Conservation (phyloP, 371 early-diverging fungal species). For the Spraguea lophii region DNA sequence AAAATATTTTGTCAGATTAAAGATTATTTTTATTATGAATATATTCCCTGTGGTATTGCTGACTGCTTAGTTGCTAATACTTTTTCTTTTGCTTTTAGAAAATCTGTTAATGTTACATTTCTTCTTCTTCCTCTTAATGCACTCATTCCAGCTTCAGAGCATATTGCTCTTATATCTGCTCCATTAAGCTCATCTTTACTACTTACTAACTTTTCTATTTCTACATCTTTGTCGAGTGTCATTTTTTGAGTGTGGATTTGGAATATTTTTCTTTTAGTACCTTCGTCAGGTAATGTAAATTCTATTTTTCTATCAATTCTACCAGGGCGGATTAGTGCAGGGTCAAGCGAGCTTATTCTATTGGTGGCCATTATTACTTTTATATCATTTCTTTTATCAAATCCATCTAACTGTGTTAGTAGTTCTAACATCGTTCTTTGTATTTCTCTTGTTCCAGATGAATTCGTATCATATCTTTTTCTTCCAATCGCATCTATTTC, state of each 20-base stretch:
- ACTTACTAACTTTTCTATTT: conserved; percentile 88
- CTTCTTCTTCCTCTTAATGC: conserved; percentile 94
- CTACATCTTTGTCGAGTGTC: conserved; percentile 84
- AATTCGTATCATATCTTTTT: conserved; percentile 80
- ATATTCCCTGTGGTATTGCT: conserved; percentile 40
- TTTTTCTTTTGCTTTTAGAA: conserved; percentile 92
- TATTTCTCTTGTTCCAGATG: conserved; percentile 90
- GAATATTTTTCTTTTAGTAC: conserved; percentile 92
- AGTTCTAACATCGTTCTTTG: conserved; percentile 99
- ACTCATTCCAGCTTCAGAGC: conserved; percentile 93
- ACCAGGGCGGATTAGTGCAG: conserved; percentile 95
- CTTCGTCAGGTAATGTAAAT: conserved; percentile 92
- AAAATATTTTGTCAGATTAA: too few relatives aligned
- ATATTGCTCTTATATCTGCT: conserved; percentile 98
- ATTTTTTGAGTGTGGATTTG: conserved; percentile 90
- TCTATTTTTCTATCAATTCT: conserved; percentile 99
- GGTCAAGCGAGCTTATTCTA: conserved; percentile 89
- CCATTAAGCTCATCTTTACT: conserved; percentile 94
- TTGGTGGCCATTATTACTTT: conserved; percentile 99
- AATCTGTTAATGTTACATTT: conserved; percentile 89
- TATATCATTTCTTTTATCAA: conserved; percentile 94
- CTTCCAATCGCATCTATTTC: conserved; percentile 99
- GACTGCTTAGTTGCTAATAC: conserved; percentile 90
- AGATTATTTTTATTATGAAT: conserved; percentile 35
- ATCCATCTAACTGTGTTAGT: conserved; percentile 96